Base-by-base conservation (phyloP, 208 protist species). In the Trypanosoma melophagium region DNA sequence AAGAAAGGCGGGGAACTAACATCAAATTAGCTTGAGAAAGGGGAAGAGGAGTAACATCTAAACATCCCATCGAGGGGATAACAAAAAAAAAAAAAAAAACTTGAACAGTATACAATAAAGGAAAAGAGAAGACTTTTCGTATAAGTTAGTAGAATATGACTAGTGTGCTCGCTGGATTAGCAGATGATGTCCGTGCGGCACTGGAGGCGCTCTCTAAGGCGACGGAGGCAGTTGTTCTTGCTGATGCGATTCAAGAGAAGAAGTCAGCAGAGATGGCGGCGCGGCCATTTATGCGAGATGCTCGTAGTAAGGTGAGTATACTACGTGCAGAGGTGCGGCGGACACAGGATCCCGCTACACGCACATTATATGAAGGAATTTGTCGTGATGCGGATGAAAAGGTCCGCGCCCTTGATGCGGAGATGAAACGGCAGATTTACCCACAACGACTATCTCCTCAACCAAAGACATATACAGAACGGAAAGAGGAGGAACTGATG, bases 371-470 rank as follows among this genome's bases (percentile, higher is more conserved):
- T 53, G 80, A 89, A n/a, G 75, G 70, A 14, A 52, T 85, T 17
- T 90, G 84, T 71, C 75, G 77, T 22, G 69, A 86, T 28, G 68
- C 77, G 13, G 84, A 91, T 50, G 77, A 85, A 35, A 77, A 61
- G 41, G 79, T 95, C 56, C 76, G 84, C 52, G 76, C 74, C 49
- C 66, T 79, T 16, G 86, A 90, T 44, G 59, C 56, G 13, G 86
- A 90, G 72, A 87, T 95, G 76, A 88, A 87, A 53, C 75, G 67
- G 17, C 85, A 95, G 53, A 87, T 95, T 61, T 91, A 85, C 45
- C 74, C 69, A 13, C 49, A 77, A 63, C 57, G 54, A 21, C 13
- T 40, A 25, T 4, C 78, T 60, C 5, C 56, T 50, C 75, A 61
- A 12, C 69, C 51, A 0, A 83, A 83, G 68, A 88, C 86, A 52